Base-by-base conservation (phyloP, 1,284 basidiomycete genomes). In the Sphaerobolus stellatus region DNA sequence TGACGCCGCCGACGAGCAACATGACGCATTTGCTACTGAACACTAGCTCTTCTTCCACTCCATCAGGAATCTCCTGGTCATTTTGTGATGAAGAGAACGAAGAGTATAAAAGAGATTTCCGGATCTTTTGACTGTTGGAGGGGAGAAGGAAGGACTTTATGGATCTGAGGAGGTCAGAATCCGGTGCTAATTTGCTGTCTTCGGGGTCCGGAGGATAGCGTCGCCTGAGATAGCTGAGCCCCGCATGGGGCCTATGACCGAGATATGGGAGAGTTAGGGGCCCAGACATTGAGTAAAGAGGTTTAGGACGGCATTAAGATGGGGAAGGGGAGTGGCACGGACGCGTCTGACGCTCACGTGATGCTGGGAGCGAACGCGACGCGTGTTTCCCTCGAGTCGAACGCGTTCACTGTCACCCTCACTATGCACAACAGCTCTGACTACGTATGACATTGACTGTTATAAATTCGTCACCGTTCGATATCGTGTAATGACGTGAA, bases 11-110 rank as follows among this genome's bases (percentile, higher is more conserved):
- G 25, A 78, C 73, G 57, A 81, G 86, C 68, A 90, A 78, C 0
- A 91, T 73, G 1, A 92, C 85, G 11, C 78, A 82, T 54, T 75
- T 73, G 14, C 76, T 77, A 59, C 85, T 83, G 92, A 92, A 95
- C 5, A 80, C 76, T 5, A 95, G 73, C 57, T 79, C 75, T n/a
- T n/a, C n/a, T n/a, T n/a, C n/a, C n/a, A n/a, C n/a, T 55, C 81
- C 76, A 50, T 78, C 76, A 18, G 65, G 64, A 24, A 58, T 58
- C 24, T 48, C 43, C 2, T 52, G 31, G 14, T 61, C 63, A 25
- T 48, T 46, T 7, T 47, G 33, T 18, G 41, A 16, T 31, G 44
- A 43, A 2, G 43, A 41, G n/a, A 41, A 30, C 27, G 30, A 38
- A 9, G 52, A 36, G 31, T 54, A 54, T 20, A 54, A 44, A 24